Evolutionary conservation across 2,329 filamentous ascomycete genomes (phyloP), one percentile per base, ranked within the genome.

Genomic region (Monosporascus sp.): DNA sequence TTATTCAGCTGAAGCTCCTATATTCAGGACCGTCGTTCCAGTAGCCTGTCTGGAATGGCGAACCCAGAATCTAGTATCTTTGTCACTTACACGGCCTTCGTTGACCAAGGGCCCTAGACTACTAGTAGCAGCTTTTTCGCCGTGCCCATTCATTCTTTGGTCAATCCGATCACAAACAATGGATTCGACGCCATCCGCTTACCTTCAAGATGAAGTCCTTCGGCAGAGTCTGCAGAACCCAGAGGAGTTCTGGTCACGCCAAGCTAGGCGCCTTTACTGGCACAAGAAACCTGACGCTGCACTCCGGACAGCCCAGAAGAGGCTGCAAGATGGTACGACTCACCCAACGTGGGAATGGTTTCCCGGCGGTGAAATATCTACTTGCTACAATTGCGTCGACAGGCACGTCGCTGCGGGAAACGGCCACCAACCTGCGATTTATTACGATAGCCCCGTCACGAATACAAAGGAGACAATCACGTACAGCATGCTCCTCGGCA

Each of bases 281-380:
- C 87, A 95, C 71, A 87, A 84, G 65, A 79, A 82, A 51, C 92
- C 92, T 7, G 79, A 79, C 11, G 75, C 78, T 0, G 80, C 82
- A 0, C 78, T 95, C 20, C 73, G 74, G 3, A 75, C 73, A 41
- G 79, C 77, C 18, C 82, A 78, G 48, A 92, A 89, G 70, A 82
- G 75, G 7, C 75, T 94, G 3, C 71, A 76, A 51, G 80, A 73
- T 58, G 85, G 85, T 52, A 72, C 77, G n/a, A 74, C 76, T 15
- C 86, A 96, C 66, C 79, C 84, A 43, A 85, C 87, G 65, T 97
- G 92, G 91, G 82, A 84, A 58, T 97, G 93, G 93, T 97, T 96
- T 62, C 83, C 88, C 0, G 89, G 85, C 58, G 93, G 92, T 57
- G 85, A 94, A 73, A 89, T 97, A 61, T 94, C 88, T 38, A 96